Conservation (phyloP, 2,329 filamentous ascomycete species). For the Epichloe gansuensis region DNA sequence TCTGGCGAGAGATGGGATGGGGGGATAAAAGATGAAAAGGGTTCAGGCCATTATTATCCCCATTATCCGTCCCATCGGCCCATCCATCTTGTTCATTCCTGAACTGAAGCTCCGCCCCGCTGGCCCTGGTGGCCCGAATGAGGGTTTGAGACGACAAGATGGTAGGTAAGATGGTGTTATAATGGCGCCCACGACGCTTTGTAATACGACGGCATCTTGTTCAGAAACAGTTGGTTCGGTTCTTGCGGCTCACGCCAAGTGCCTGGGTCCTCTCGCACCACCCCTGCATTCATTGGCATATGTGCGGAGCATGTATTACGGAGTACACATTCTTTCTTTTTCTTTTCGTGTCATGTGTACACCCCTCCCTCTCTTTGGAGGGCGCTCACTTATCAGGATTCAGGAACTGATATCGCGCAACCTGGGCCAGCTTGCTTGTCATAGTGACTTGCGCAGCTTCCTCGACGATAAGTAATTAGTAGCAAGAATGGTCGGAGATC, state of each 20-base stretch:
- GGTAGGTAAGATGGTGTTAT: neutral
- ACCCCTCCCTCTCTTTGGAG: no score
- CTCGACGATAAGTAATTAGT: no score
- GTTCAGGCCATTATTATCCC: neutral
- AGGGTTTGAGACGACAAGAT: neutral
- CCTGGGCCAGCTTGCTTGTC: no score
- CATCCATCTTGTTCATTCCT: conserved; percentile 9
- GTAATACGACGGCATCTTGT: conserved; percentile 5
- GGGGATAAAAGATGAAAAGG: neutral
- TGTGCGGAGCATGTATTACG: no score
- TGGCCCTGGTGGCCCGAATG: neutral
- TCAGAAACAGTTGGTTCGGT: neutral
- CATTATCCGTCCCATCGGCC: neutral
- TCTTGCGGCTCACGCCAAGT: neutral
- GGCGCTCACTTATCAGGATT: no score
- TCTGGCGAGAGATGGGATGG: neutral
- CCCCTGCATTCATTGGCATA: no score
- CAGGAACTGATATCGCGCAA: no score
- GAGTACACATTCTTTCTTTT: no score
- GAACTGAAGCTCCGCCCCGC: conserved; percentile 5
- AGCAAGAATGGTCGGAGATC: no score
- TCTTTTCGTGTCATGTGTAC: no score
- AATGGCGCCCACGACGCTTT: neutral
- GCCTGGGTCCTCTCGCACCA: neutral
- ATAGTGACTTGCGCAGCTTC: no score